These are phyloP conservation scores for Kwoniella botswanensis DNA, from an alignment of 768 basidiomycete genomes.

Conservation along the genomic window DNA sequence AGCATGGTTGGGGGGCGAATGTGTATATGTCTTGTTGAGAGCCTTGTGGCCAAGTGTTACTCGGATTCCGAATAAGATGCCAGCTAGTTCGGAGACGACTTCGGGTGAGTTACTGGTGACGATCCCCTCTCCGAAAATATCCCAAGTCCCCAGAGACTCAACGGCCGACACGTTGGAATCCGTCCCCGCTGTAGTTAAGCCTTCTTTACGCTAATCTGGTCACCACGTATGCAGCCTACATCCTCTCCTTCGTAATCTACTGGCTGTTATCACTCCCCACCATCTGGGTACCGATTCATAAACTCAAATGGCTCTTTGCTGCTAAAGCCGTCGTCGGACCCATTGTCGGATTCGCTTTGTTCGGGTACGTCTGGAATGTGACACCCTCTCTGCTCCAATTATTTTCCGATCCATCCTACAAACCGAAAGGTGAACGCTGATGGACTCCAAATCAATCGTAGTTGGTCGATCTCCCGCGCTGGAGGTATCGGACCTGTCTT, in stretches of 20 bases:
- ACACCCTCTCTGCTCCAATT: too few relatives aligned
- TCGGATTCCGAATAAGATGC: slow-evolving; percentile 66
- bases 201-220: not conserved
- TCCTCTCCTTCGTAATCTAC: slow-evolving; percentile 80
- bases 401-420: too few relatives aligned
- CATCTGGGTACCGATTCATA: slow-evolving; percentile 82
- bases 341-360: slow-evolving; percentile 52
- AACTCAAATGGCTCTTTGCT: slow-evolving; percentile 69
- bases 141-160: too few relatives aligned
- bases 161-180: too few relatives aligned
- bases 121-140: not conserved
- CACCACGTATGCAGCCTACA: slow-evolving; percentile 25
- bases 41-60: slow-evolving; percentile 72
- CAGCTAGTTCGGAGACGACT: slow-evolving; percentile 74
- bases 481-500: slow-evolving; percentile 78
- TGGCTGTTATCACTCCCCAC: slow-evolving; percentile 79
- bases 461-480: slow-evolving; percentile 76
- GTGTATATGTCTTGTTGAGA: slow-evolving; percentile 73
- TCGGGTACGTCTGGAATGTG: slow-evolving; percentile 50
- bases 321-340: slow-evolving; percentile 70
- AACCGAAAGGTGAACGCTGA: too few relatives aligned
- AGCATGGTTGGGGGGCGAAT: slow-evolving; percentile 78
- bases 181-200: too few relatives aligned
- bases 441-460: not conserved
- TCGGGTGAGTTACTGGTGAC: slow-evolving; percentile 64